Evolutionary conservation across 2,329 filamentous ascomycete genomes (phyloP), one percentile per base, ranked within the genome.

Genomic region (Aspergillus spinulosporus): DNA sequence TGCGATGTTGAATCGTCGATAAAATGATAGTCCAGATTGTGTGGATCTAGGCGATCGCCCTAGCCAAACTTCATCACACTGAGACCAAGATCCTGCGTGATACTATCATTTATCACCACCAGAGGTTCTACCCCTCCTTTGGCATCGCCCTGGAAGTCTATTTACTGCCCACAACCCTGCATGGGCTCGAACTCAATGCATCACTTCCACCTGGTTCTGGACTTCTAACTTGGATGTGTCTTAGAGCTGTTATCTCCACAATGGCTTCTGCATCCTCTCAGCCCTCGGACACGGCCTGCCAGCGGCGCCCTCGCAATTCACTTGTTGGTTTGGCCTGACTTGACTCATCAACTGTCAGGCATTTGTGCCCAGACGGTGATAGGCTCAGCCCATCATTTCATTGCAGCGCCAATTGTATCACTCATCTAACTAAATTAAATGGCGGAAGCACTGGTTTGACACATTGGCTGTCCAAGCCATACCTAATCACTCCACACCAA

Each of bases 41-140:
- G 43, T 52, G 50, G 43, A 52, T 46, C 50, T 12, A 47, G 44
- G 43, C 50, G 50, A 52, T 52, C 50, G 50, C 50, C 29, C 50
- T 52, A 46, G 34, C 42, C n/a, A 40, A 46, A 21, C 50, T 47
- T 39, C 12, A 46, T 40, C 43, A 31, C 21, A n/a, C 31, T 47
- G 32, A 46, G 43, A 39, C 52, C 14, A 45, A 54, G 45, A 54
- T 39, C 46, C 39, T 49, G 45, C 52, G 44, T 14, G 11, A 32
- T 39, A 36, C 34, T 37, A 31, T 40, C 44, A 12, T 12, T 40
- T 36, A 29, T 47, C 21, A 8, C 12, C 26, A 49, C 32, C 26
- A 49, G 31, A 12, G 14, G 34, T 26, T 43, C 21, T 21, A 43
- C 46, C 39, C 40, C 44, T 42, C 32, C 26, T 26, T 42, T 2